These are phyloP conservation scores for Lentinus brumalis DNA, from an alignment of 768 basidiomycete species.

Conservation along the genomic window DNA sequence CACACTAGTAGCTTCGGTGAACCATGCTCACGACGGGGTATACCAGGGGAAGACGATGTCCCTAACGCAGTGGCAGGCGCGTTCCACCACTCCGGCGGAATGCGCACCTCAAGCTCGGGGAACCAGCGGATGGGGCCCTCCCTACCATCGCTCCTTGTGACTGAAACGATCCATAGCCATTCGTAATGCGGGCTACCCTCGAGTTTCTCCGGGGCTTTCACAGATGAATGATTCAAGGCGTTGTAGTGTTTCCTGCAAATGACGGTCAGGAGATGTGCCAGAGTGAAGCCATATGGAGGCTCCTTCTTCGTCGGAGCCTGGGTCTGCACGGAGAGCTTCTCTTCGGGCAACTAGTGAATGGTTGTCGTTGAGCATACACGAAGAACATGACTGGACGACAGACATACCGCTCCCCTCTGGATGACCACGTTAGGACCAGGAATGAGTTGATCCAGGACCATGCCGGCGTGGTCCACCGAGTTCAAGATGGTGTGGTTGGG, in stretches of 20 bases:
- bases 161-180: neutral
- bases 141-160: neutral
- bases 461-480: neutral
- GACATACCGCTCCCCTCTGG: neutral
- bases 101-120: conserved; percentile 1
- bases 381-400: neutral
- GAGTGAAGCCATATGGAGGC: too few species aligned
- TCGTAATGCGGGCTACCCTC: neutral
- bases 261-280: too few species aligned
- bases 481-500: neutral
- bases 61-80: too few species aligned
- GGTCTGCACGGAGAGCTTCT: too few species aligned
- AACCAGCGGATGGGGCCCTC: neutral
- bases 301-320: too few species aligned
- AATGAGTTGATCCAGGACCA: neutral
- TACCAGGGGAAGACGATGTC: too few species aligned
- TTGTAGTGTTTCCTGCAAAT: too few species aligned
- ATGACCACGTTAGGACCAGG: neutral
- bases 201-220: neutral
- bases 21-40: too few species aligned
- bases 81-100: neutral
- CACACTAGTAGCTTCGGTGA: too few species aligned
- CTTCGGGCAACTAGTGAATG: too few species aligned
- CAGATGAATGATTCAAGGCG: too few species aligned
- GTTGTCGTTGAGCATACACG: too few species aligned